phyloP scores from a whole-genome alignment of 805 yeast genomes.

The Yamadazyma laniorum region DNA sequence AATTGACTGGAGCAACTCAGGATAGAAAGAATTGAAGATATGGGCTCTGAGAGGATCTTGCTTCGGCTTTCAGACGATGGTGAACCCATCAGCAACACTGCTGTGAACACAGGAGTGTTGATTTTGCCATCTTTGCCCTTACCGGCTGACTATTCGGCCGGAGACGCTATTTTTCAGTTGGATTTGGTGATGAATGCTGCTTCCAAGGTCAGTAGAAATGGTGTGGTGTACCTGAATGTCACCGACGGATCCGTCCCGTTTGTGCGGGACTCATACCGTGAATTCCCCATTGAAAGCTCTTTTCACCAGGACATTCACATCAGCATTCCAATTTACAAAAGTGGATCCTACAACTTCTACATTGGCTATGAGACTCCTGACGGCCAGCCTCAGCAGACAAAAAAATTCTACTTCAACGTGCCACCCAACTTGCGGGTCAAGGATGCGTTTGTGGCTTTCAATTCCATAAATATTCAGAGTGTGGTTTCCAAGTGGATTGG shows the following conservation, averaged over 20 bases:
- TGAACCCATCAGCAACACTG: constrained; percentile 39
- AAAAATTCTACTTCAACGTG: constrained; percentile 70
- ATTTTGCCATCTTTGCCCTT: constrained; percentile 48
- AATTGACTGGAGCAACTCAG: neutral
- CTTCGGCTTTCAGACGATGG: constrained; percentile 49
- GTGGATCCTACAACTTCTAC: constrained; percentile 82
- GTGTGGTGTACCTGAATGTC: constrained; percentile 69
- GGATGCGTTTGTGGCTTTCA: constrained; percentile 61
- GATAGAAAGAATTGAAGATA: neutral
- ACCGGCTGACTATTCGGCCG: constrained; percentile 26
- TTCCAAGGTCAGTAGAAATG: constrained; percentile 66
- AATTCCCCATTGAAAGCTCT: constrained; percentile 49
- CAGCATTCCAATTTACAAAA: constrained; percentile 57
- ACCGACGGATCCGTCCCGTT: constrained; percentile 50
- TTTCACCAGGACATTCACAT: constrained; percentile 64
- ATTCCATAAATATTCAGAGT: constrained; percentile 78
- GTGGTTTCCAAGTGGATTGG: constrained; percentile 94
- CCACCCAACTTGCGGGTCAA: constrained; percentile 70
- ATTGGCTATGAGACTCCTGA: constrained; percentile 44
- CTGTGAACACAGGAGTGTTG: constrained; percentile 40
- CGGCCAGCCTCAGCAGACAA: constrained; percentile 43
- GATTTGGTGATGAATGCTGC: constrained; percentile 73
- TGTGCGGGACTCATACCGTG: constrained; percentile 54
- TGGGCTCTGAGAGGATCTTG: constrained; percentile 29
- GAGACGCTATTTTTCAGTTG: constrained; percentile 48